These are phyloP conservation scores for Fusarium pseudoanthophilum DNA, from an alignment of 2,329 filamentous ascomycete genomes.

Conservation along the genomic window DNA sequence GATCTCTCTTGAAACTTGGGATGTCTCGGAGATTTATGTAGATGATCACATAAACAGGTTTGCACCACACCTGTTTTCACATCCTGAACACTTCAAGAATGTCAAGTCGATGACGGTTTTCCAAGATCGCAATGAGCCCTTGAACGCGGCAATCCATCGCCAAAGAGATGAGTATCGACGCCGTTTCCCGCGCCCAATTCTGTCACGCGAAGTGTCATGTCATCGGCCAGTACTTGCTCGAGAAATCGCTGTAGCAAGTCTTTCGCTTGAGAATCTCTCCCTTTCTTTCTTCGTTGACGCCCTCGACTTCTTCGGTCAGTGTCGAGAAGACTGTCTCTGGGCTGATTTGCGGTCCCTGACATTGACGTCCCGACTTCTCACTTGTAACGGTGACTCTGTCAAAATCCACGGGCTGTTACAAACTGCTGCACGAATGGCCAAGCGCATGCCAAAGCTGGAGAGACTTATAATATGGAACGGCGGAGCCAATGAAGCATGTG, in stretches of 20 bases:
- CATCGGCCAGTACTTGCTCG: background rate
- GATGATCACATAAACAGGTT: rapidly evolving
- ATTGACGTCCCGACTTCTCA: constrained; percentile 1
- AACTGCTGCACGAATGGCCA: background rate
- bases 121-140: constrained; percentile 1
- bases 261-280: background rate
- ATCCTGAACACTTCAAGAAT: background rate
- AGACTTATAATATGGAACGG: constrained; percentile 19
- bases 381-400: background rate
- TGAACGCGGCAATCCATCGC: background rate
- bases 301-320: background rate
- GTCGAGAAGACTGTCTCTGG: background rate
- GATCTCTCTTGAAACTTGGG: background rate
- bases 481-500: background rate
- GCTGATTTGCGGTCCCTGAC: background rate
- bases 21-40: background rate
- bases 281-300: constrained; percentile 4
- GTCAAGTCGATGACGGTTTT: constrained; percentile 40
- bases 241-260: background rate
- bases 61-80: too few relatives aligned
- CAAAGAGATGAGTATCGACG: background rate
- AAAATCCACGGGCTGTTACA: background rate
- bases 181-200: background rate
- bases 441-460: constrained; percentile 16
- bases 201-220: background rate